Percentiles rank a stretch among this genome's conserved stretches.
Evolutionary conservation across 441 rosid genomes (phyloP).

Genomic region (Erodium trifolium): DNA sequence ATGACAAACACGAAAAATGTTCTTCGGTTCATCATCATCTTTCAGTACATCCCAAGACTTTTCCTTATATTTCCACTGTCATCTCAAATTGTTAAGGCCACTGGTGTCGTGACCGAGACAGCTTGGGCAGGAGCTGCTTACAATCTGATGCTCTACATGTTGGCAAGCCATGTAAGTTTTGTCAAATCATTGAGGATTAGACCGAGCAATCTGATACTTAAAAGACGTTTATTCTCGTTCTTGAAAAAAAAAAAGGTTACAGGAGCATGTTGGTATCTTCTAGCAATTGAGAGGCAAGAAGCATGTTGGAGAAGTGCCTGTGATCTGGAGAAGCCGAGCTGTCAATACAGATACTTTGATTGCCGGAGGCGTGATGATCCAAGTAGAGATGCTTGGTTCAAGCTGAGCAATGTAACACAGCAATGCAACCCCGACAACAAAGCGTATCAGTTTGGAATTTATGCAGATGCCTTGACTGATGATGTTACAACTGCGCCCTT

Average conservation of each 20-base stretch:
- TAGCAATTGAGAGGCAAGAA: slow-evolving; percentile 72
- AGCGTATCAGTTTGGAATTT: slow-evolving; percentile 64
- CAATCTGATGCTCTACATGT: slow-evolving; percentile 71
- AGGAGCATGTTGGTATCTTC: slow-evolving; percentile 93
- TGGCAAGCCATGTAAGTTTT: slow-evolving; percentile 88
- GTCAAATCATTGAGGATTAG: neutral
- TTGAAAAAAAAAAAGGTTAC: slow-evolving; percentile 41
- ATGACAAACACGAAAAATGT: slow-evolving; percentile 66
- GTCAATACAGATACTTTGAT: slow-evolving; percentile 54
- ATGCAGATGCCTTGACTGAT: slow-evolving; percentile 52
- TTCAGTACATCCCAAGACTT: slow-evolving; percentile 65
- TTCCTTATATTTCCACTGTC: slow-evolving; percentile 66
- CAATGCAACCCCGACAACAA: slow-evolving; percentile 37
- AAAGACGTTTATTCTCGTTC: neutral
- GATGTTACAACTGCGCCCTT: slow-evolving; percentile 49
- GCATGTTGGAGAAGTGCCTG: slow-evolving; percentile 76
- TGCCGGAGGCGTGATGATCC: slow-evolving; percentile 36
- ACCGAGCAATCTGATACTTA: too few relatives aligned
- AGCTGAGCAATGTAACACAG: slow-evolving; percentile 48
- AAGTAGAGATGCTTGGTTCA: slow-evolving; percentile 48
- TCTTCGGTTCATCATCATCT: slow-evolving; percentile 71
- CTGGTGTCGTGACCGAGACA: slow-evolving; percentile 71
- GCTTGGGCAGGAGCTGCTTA: slow-evolving; percentile 94
- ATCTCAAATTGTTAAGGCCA: slow-evolving; percentile 58
- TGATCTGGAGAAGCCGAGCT: slow-evolving; percentile 34